Evolutionary conservation across 2,329 filamentous ascomycete genomes (phyloP).

Genomic region (Thermomyces lanuginosus): DNA sequence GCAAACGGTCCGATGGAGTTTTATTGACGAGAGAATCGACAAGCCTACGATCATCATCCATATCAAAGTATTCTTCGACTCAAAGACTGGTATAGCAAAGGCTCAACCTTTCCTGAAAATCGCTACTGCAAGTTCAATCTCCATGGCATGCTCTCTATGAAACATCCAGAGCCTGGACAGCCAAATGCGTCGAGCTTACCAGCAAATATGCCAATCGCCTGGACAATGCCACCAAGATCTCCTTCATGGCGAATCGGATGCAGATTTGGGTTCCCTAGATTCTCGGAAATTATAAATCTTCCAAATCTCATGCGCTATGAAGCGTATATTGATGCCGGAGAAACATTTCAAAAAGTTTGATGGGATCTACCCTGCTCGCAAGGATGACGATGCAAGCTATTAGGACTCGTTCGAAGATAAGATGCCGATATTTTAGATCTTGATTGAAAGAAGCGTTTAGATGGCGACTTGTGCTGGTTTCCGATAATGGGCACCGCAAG

Average conservation of each 20-base stretch:
- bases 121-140: constrained; percentile 57
- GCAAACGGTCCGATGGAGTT: too few species aligned
- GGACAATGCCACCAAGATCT: constrained; percentile 64
- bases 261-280: constrained; percentile 78
- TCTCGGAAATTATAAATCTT: constrained; percentile 41
- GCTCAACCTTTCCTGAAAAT: constrained; percentile 54
- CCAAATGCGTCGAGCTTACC: constrained; percentile 60
- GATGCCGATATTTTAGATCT: constrained; percentile 73
- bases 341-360: constrained; percentile 57
- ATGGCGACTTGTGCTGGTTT: constrained; percentile 40
- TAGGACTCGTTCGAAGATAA: constrained; percentile 65
- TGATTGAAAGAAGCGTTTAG: constrained; percentile 47
- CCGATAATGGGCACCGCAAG: constrained; percentile 49
- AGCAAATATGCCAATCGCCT: constrained; percentile 53
- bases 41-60: too few species aligned
- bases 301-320: background rate
- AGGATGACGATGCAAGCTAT: constrained; percentile 74
- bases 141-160: constrained; percentile 53
- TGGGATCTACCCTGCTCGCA: constrained; percentile 82
- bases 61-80: too few species aligned
- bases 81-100: constrained; percentile 88
- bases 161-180: constrained; percentile 59
- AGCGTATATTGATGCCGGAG: background rate
- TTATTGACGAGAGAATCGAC: too few species aligned
- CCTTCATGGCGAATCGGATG: constrained; percentile 70